Evolutionary conservation across 768 basidiomycete species (phyloP).

Genomic region (Tylopilus cervinicoccineus): DNA sequence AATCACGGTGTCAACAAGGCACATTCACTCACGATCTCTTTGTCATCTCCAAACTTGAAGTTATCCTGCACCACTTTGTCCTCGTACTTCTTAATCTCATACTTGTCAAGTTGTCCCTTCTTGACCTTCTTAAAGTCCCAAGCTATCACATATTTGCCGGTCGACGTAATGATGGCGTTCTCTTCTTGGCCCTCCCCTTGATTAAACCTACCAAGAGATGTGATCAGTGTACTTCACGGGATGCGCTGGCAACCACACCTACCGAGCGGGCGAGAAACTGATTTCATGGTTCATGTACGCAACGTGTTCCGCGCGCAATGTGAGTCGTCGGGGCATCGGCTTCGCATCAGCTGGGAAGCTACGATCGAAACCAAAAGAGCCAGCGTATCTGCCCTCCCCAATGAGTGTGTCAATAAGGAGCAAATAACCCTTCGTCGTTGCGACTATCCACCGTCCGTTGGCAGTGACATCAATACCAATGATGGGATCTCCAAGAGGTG

Average conservation of each 20-base stretch:
- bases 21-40: conserved; percentile 74
- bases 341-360: conserved; percentile 94
- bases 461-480: conserved; percentile 92
- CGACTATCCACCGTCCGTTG: conserved; percentile 91
- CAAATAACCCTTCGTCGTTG: conserved; percentile 92
- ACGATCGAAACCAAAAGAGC: conserved; percentile 85
- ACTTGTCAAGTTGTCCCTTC: conserved; percentile 85
- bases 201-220: conserved; percentile 67
- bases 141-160: conserved; percentile 86
- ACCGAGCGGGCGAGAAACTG: conserved; percentile 93
- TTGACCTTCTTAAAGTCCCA: conserved; percentile 99
- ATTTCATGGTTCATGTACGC: conserved; percentile 90
- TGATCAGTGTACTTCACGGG: conserved; percentile 1
- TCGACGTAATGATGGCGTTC: conserved; percentile 94
- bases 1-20: background rate
- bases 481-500: conserved; percentile 93
- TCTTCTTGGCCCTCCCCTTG: conserved; percentile 84
- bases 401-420: conserved; percentile 94
- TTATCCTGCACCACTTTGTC: conserved; percentile 94
- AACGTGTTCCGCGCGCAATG: conserved; percentile 87
- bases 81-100: conserved; percentile 96
- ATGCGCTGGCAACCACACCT: conserved; percentile 13
- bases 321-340: conserved; percentile 84
- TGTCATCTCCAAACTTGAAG: conserved; percentile 97
- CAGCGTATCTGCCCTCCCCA: conserved; percentile 82